Percentiles rank a stretch among this genome's conserved stretches.
Conservation (phyloP, 2,329 filamentous ascomycete genomes). For the Sporothrix sp. region DNA sequence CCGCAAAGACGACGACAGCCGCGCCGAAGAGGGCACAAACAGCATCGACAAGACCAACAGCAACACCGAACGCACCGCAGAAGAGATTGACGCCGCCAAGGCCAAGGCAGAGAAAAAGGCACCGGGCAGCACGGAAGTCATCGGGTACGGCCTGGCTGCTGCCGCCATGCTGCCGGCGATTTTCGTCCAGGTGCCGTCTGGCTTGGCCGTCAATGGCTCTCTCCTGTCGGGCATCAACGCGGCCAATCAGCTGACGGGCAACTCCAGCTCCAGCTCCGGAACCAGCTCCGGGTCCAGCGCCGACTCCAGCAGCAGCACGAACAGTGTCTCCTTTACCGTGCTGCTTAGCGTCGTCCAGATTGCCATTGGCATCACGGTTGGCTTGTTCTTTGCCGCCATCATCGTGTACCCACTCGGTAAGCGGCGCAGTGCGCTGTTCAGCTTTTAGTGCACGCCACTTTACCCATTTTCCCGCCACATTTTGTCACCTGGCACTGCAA, state of each 20-base stretch:
- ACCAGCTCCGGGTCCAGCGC: conserved; percentile 14
- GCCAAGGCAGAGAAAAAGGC: conserved; percentile 18
- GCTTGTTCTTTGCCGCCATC: conserved; percentile 46
- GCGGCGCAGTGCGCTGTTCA: conserved; percentile 47
- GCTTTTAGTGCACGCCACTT: conserved; percentile 32
- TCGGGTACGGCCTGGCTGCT: conserved; percentile 69
- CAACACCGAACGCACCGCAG: neutral
- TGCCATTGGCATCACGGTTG: conserved; percentile 53
- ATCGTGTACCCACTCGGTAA: conserved; percentile 49
- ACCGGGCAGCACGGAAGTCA: conserved; percentile 28
- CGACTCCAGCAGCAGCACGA: conserved; percentile 23
- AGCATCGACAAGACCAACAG: conserved; percentile 3
- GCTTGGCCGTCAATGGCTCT: conserved; percentile 50
- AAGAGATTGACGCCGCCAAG: conserved; percentile 13
- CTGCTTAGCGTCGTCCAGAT: conserved; percentile 51
- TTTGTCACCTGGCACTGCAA: neutral
- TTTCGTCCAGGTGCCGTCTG: conserved; percentile 59
- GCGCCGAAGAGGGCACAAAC: conserved; percentile 12
- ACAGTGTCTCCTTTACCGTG: conserved; percentile 42
- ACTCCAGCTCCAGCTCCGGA: conserved; percentile 28
- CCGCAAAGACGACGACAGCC: conserved; percentile 2
- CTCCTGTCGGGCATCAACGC: conserved; percentile 47
- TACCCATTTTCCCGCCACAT: neutral
- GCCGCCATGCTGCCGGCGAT: conserved; percentile 81
- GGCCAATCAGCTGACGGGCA: conserved; percentile 44